Evolutionary conservation across 139 green algal genomes (phyloP).

Genomic region (Monoraphidium neglectum): DNA sequence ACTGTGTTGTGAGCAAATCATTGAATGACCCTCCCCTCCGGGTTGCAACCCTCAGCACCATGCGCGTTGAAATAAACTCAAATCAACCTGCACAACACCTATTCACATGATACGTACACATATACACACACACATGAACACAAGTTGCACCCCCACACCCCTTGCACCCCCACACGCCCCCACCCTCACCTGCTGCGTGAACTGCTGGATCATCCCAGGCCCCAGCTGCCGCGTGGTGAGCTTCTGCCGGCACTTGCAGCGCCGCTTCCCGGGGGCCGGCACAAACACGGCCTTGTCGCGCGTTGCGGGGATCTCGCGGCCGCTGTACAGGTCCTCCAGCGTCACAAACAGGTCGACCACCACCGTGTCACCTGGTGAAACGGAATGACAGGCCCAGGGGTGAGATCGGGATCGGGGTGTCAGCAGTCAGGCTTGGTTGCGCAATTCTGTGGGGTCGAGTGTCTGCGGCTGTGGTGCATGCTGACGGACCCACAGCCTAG

Average conservation of each 20-base stretch:
- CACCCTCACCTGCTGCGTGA: constrained; percentile 60
- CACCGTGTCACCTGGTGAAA: constrained; percentile 84
- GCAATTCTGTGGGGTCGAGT: too few relatives aligned
- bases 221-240: constrained; percentile 95
- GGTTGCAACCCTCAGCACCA: neutral
- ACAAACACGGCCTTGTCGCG: constrained; percentile 93
- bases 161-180: neutral
- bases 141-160: neutral
- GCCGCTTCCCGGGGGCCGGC: constrained; percentile 83
- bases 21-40: neutral
- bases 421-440: too few relatives aligned
- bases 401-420: too few relatives aligned
- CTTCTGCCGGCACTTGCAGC: constrained; percentile 97
- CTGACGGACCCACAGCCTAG: too few relatives aligned
- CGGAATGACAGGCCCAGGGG: too few relatives aligned
- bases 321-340: constrained; percentile 93
- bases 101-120: neutral
- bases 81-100: neutral
- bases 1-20: neutral
- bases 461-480: too few relatives aligned
- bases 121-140: neutral
- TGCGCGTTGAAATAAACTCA: neutral
- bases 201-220: constrained; percentile 99
- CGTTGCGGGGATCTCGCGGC: constrained; percentile 75
- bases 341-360: constrained; percentile 83